Evolutionary conservation across 1,139 yeast genomes (phyloP).

Genomic region (Geotrichum armillariae): DNA sequence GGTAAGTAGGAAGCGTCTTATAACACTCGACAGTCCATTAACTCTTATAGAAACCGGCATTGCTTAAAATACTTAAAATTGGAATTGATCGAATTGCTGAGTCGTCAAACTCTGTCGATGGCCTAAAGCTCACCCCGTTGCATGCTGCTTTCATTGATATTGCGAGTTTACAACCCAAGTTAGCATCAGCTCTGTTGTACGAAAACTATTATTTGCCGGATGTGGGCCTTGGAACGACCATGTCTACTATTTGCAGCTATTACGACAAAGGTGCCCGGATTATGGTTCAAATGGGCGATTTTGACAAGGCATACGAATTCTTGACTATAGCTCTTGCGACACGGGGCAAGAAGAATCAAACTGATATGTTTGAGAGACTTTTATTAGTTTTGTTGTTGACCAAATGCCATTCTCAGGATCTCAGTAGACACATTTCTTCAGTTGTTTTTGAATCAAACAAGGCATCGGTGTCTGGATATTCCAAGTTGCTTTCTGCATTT

Average conservation of each 20-base stretch:
- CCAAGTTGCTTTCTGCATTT: slow-evolving; percentile 13
- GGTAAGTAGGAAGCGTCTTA: slow-evolving; percentile 5
- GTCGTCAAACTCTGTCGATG: background rate
- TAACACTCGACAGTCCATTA: background rate
- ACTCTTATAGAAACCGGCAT: slow-evolving; percentile 11
- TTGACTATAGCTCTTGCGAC: slow-evolving; percentile 28
- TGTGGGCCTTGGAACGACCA: slow-evolving; percentile 13
- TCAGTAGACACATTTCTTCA: slow-evolving; percentile 11
- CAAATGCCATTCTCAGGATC: slow-evolving; percentile 18
- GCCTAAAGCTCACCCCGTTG: slow-evolving; percentile 15
- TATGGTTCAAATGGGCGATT: slow-evolving; percentile 25
- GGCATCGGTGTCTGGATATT: background rate
- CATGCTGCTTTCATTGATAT: slow-evolving; percentile 21
- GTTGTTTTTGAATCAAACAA: slow-evolving; percentile 9
- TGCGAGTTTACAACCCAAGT: slow-evolving; percentile 6
- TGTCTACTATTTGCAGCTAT: slow-evolving; percentile 23
- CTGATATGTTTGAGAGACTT: slow-evolving; percentile 22
- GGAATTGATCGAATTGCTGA: slow-evolving; percentile 11
- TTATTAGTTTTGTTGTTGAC: slow-evolving; percentile 23
- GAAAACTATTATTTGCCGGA: slow-evolving; percentile 17
- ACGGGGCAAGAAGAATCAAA: slow-evolving; percentile 17
- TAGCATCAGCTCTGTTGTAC: slow-evolving; percentile 11
- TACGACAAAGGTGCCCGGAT: slow-evolving; percentile 32
- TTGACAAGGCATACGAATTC: slow-evolving; percentile 29
- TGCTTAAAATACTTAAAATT: slow-evolving; percentile 9